phyloP scores from a whole-genome alignment of 1,284 basidiomycete species.

The Cryptococcus jaspeensis region DNA sequence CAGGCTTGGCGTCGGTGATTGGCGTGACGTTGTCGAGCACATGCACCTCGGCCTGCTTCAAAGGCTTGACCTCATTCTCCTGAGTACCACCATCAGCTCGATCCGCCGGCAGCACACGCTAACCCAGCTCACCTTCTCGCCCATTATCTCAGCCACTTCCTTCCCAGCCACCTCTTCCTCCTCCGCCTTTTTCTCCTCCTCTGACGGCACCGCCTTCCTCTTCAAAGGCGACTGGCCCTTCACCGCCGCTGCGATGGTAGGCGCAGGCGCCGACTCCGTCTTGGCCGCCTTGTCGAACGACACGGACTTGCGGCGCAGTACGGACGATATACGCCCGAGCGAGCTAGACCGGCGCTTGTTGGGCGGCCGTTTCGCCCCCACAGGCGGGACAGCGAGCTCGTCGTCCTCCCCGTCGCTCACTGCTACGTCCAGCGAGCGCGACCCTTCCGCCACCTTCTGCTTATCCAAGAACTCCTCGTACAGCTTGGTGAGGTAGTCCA shows the following conservation, averaged over 20 bases:
- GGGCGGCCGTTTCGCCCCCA: neutral
- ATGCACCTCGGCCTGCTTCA: slow-evolving; percentile 26
- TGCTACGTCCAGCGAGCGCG: no score
- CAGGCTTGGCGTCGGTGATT: neutral
- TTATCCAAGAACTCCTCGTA: slow-evolving; percentile 36
- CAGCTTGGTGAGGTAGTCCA: slow-evolving; percentile 39
- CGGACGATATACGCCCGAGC: neutral
- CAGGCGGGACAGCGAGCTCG: no score
- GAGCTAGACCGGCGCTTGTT: neutral
- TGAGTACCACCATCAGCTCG: neutral
- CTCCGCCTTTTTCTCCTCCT: slow-evolving; percentile 24
- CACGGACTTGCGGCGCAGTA: neutral
- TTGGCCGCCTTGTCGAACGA: neutral
- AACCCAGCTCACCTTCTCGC: slow-evolving; percentile 28
- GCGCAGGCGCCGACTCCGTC: neutral
- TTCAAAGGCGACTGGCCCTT: neutral
- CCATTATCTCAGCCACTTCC: slow-evolving; percentile 42
- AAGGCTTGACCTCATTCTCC: slow-evolving; percentile 28
- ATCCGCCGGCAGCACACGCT: no score
- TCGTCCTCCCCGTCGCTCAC: no score
- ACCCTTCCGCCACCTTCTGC: neutral
- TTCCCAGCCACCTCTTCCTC: slow-evolving; percentile 33
- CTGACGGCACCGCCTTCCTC: neutral
- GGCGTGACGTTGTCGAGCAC: slow-evolving; percentile 8
- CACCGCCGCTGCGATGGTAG: neutral